These are phyloP conservation scores for Coix lacrymajobi DNA, from an alignment of 176 grass and related monocot genomes.

Conservation along the genomic window DNA sequence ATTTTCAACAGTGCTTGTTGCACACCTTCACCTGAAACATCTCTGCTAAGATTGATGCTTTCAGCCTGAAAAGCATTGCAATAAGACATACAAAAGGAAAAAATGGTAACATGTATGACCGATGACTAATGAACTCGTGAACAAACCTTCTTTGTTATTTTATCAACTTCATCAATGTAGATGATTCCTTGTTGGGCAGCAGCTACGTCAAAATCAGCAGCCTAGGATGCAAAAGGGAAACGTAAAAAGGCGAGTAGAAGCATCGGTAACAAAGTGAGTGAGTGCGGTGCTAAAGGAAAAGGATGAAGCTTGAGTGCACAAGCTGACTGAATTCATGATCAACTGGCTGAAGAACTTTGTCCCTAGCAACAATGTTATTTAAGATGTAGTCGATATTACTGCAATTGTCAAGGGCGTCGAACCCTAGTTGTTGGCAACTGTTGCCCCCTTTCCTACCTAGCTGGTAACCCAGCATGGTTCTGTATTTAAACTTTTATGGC, in stretches of 20 bases:
- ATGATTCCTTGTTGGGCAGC: conserved; percentile 76
- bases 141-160: conserved; percentile 75
- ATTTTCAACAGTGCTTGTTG: conserved; percentile 82
- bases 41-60: conserved; percentile 77
- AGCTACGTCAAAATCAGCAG: conserved; percentile 67
- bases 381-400: neutral
- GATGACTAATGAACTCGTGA: neutral
- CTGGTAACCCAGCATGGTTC: neutral
- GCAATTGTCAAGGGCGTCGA: no score
- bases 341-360: neutral
- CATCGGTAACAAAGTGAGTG: neutral
- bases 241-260: neutral
- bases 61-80: conserved; percentile 45
- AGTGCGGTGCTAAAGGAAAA: neutral
- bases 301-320: neutral
- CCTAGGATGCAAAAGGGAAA: conserved; percentile 29
- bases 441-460: neutral
- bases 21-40: conserved; percentile 84
- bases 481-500: neutral
- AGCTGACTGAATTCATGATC: neutral
- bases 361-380: neutral
- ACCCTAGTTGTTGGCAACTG: neutral
- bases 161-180: conserved; percentile 86
- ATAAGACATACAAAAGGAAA: neutral
- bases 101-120: neutral